These are phyloP conservation scores for Aschersonia sp. DNA, from an alignment of 2,329 filamentous ascomycete genomes.

Conservation along the genomic window DNA sequence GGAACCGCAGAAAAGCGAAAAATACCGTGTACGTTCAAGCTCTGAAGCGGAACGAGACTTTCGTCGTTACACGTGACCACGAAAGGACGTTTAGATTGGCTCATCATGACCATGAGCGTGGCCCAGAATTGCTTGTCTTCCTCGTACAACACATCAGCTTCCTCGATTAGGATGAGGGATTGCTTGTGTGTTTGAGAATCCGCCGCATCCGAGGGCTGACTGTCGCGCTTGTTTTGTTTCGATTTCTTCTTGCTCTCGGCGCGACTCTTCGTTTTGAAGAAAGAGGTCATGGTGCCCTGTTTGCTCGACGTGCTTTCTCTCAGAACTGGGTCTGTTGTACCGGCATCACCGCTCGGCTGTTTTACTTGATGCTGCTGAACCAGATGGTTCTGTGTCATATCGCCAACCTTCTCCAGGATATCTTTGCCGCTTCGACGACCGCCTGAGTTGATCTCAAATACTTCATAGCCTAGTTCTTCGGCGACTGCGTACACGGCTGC, in stretches of 20 bases:
- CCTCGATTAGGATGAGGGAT: conserved; percentile 84
- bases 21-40: conserved; percentile 70
- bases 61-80: conserved; percentile 94
- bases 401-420: conserved; percentile 78
- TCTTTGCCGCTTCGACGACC: conserved; percentile 78
- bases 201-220: conserved; percentile 5
- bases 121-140: conserved; percentile 94
- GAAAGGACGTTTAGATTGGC: conserved; percentile 78
- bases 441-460: conserved; percentile 87
- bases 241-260: conserved; percentile 11
- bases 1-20: conserved; percentile 60
- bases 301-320: conserved; percentile 42
- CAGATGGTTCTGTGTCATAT: conserved; percentile 93
- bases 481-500: conserved; percentile 84
- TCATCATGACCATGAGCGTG: conserved; percentile 63
- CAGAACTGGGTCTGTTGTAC: conserved; percentile 12
- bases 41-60: conserved; percentile 58
- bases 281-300: conserved; percentile 66
- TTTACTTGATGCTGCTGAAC: conserved; percentile 40
- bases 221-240: conserved; percentile 15
- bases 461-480: conserved; percentile 79
- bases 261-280: conserved; percentile 50
- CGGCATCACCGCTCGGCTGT: conserved; percentile 12
- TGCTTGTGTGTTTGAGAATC: conserved; percentile 59
- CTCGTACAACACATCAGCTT: conserved; percentile 85